Base-by-base conservation (phyloP, 225 moss, liverwort and hornwort species). In the Pseudoscleropodium purum region DNA sequence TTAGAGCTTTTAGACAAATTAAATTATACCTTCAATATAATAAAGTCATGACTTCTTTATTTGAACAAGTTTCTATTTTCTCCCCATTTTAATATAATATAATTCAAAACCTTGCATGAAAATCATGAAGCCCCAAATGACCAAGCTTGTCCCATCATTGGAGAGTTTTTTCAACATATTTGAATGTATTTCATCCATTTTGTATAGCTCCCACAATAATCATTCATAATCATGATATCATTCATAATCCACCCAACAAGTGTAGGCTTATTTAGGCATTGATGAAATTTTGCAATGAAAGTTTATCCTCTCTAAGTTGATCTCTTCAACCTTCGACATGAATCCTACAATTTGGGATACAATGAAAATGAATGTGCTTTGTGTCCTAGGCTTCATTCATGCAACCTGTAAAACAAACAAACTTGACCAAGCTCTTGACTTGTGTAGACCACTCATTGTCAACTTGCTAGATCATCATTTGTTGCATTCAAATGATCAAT, bases 211-310 rank as follows among this genome's bases (percentile, higher is more conserved):
- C 9, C 0, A 3, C 43, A 73, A 41, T 15, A 72, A 26, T 43
- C 3, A 16, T 43, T 73, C 5, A 31, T 47, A 75, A 11, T 75
- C 47, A 29, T 45, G 11, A 45, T 31, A 49, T 31, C 9, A 49
- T 19, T 75, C 7, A 7, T 33, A 49, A 20, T 49, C 49, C 13
- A 12, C 7, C 12, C 1, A 47, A 4, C 0, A 0, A 0, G 1
- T 18, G 6, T 31, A 2, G 0, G 1, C 15, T 75, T 47, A 47
- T 18, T 45, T 49, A 19, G 19, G 12, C 7, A 4, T 49, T 75
- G 2, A 43, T 45, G 6, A 47, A 74, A 18, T 45, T 74, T 74
- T 45, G 6, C 18, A 47, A 18, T 45, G 18, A 74, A 75, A 75
- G 3, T 30, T 30, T 27, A 30, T 74, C 18, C 0, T 18, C 11